Conservation (phyloP, 2,329 filamentous ascomycete genomes). For the Cephalotrichum gorgonifer region DNA sequence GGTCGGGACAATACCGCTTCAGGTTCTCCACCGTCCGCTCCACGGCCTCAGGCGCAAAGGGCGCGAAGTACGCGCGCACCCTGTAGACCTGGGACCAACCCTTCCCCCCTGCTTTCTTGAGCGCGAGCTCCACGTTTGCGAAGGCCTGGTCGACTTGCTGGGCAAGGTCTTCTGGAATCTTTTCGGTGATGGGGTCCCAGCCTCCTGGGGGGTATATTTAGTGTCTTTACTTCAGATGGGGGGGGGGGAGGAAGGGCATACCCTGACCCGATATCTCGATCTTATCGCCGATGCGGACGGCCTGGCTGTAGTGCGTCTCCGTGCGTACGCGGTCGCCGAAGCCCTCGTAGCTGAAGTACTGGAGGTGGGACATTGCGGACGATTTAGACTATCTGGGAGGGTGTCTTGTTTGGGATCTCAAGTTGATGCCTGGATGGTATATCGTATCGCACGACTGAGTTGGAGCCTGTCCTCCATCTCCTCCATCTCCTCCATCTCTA, state of each 20-base stretch:
- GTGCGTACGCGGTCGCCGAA: slow-evolving; percentile 18
- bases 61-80: slow-evolving; percentile 31
- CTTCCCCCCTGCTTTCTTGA: slow-evolving; percentile 39
- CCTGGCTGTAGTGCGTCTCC: slow-evolving; percentile 30
- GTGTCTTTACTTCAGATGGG: not conserved
- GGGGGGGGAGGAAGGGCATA: slow-evolving; percentile 12
- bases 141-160: slow-evolving; percentile 40
- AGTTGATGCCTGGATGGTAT: too few relatives aligned
- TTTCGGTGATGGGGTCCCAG: slow-evolving; percentile 13
- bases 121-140: slow-evolving; percentile 36
- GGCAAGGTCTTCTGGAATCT: slow-evolving; percentile 21
- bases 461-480: too few relatives aligned
- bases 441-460: too few relatives aligned
- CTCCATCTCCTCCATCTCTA: too few relatives aligned
- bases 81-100: slow-evolving; percentile 41
- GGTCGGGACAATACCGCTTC: slow-evolving; percentile 35
- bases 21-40: slow-evolving; percentile 31
- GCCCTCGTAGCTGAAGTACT: slow-evolving; percentile 21
- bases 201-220: slow-evolving; percentile 14
- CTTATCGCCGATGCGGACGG: slow-evolving; percentile 33
- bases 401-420: too few relatives aligned
- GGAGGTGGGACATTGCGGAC: slow-evolving; percentile 19
- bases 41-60: slow-evolving; percentile 25
- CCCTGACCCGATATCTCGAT: slow-evolving; percentile 38
- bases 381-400: too few relatives aligned